Conservation (phyloP, 2,329 filamentous ascomycete species). For the Cryphonectria japonica region DNA sequence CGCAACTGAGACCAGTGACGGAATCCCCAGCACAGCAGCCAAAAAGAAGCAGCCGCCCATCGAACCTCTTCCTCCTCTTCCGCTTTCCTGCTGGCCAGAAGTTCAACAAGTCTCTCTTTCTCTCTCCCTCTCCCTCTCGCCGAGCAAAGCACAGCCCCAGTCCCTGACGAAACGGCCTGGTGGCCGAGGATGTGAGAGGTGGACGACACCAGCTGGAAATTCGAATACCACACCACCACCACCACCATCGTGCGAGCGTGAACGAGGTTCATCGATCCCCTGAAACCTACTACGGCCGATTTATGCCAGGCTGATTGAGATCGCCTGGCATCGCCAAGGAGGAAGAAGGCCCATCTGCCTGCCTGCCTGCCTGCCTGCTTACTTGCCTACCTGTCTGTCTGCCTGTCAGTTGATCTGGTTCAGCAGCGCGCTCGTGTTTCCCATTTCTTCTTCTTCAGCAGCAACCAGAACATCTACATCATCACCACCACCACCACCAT, state of each 20-base stretch:
- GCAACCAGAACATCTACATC: not conserved
- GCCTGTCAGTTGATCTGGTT: conserved; percentile 23
- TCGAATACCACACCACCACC: not conserved
- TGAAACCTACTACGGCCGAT: not conserved
- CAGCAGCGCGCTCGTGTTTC: conserved; percentile 17
- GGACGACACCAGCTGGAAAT: conserved; percentile 10
- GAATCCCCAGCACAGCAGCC: not conserved
- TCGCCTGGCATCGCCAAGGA: conserved; percentile 10
- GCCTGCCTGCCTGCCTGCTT: conserved; percentile 16
- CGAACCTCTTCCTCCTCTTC: not conserved
- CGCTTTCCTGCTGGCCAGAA: conserved; percentile 23
- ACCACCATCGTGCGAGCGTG: conserved; percentile 5
- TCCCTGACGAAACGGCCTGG: conserved; percentile 9
- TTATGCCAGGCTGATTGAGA: conserved; percentile 1
- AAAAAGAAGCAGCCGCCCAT: not conserved
- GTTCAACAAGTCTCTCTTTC: not conserved
- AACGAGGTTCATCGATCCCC: not conserved
- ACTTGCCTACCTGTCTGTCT: not conserved
- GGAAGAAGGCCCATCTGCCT: conserved; percentile 1
- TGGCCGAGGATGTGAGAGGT: conserved; percentile 17
- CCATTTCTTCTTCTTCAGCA: not conserved
- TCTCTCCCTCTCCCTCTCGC: not conserved
- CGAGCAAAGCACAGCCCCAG: not conserved
- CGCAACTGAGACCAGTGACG: conserved; percentile 23
- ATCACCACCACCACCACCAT: not conserved